Base-by-base conservation (phyloP, 2,329 filamentous ascomycete genomes). In the Scorias spongiosa region DNA sequence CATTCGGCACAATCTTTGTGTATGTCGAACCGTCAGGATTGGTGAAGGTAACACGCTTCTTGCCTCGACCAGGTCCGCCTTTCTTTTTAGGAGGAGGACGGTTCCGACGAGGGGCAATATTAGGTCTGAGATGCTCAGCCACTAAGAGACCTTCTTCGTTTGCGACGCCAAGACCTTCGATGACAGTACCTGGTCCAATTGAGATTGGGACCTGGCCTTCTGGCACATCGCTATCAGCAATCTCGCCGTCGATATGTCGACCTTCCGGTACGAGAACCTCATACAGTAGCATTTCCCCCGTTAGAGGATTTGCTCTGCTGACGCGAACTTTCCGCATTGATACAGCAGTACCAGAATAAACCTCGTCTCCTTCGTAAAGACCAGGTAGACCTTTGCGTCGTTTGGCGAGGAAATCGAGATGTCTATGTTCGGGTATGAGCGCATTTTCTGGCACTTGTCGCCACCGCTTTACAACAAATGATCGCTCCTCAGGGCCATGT, bases 221-320 rank as follows among this genome's bases (percentile, higher is more conserved):
- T 26, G 66, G 59, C 44, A 68, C 67, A 43, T 71, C 66, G 40
- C 70, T 67, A 32, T 71, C 67, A 46, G 85, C 75, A 42, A 94
- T 80, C 58, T 94, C 87, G 45, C 86, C 86, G 49, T 89, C 83
- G 1, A 93, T 74, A 5, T 70, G 68, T 58, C 91, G 83, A 0
- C 86, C 87, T 45, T 89, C 83, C 5, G 78, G 75, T 3, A 93
- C 73, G 15, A 85, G 82, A 7, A 91, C 78, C 55, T 93, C 85
- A 60, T 91, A 86, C 2, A 89, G 80, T 48, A 84, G 85, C 9
- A 84, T 74, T 53, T 89, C 89, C 18, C 88, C 88, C 18, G 70
- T 72, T 1, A 78, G 76, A 4, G 81, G 79, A 57, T 93, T 85
- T 10, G 81, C 68, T 51, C 81, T 79, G 54, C 83, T 78, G 43